Conservation (phyloP, 129 eudicot genomes). For the Heracleum sosnowskyi region DNA sequence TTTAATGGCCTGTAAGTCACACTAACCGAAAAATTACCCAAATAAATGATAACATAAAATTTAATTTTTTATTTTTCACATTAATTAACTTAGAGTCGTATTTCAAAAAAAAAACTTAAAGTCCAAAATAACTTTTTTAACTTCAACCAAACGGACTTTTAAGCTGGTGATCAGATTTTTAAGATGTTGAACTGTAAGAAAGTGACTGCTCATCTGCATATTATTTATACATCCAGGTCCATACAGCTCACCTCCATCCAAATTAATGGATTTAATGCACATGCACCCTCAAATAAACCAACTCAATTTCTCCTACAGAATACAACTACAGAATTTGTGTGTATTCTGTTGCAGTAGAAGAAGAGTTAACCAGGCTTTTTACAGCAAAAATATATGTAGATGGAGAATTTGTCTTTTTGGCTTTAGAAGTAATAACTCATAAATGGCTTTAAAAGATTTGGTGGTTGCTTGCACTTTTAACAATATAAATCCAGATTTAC, state of each 20-base stretch:
- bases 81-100: no score
- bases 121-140: no score
- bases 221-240: conserved; percentile 26
- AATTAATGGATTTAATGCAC: conserved; percentile 22
- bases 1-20: no score
- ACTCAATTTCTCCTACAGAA: not conserved
- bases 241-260: conserved; percentile 32
- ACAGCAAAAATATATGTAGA: not conserved
- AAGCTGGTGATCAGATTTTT: conserved; percentile 15
- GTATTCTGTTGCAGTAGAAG: not conserved
- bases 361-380: not conserved
- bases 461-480: conserved; percentile 27
- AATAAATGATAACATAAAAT: no score
- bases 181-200: conserved; percentile 26
- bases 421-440: not conserved
- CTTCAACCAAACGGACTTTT: no score
- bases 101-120: no score
- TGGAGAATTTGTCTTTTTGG: not conserved
- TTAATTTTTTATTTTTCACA: no score
- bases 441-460: conserved; percentile 8
- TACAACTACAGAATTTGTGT: not conserved
- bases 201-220: conserved; percentile 37
- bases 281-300: conserved; percentile 13
- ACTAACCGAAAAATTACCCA: no score
- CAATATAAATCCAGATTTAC: conserved; percentile 21